Conservation (phyloP, 1,139 yeast genomes). For the Blastobotrys raffinosifermentans region DNA sequence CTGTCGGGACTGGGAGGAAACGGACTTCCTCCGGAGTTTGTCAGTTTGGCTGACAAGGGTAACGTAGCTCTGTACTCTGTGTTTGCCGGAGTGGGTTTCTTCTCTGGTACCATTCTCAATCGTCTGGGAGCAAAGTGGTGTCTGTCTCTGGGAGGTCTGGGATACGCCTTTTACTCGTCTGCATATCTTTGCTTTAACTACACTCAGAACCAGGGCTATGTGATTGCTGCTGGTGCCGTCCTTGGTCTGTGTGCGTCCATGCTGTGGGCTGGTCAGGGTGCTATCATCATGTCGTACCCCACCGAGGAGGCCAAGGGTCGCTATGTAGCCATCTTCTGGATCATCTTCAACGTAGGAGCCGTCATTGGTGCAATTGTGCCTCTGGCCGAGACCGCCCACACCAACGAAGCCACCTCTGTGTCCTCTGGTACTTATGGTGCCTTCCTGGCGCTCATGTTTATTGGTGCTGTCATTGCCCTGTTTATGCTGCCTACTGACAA, state of each 20-base stretch:
- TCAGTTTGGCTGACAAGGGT: constrained; percentile 44
- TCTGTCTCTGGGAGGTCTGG: constrained; percentile 49
- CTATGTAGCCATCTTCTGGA: constrained; percentile 52
- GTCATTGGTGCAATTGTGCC: constrained; percentile 32
- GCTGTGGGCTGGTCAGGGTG: constrained; percentile 60
- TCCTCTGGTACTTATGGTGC: constrained; percentile 52
- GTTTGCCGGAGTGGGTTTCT: constrained; percentile 49
- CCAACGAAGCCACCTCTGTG: constrained; percentile 37
- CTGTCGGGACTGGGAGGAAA: constrained; percentile 50
- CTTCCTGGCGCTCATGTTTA: constrained; percentile 47
- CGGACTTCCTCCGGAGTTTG: constrained; percentile 39
- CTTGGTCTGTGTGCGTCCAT: constrained; percentile 53
- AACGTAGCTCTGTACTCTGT: constrained; percentile 51
- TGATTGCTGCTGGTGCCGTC: constrained; percentile 54
- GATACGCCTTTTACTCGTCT: constrained; percentile 51
- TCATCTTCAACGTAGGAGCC: constrained; percentile 56
- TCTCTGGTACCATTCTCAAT: constrained; percentile 56
- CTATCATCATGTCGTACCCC: constrained; percentile 52
- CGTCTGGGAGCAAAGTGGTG: constrained; percentile 45
- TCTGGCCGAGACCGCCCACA: constrained; percentile 12
- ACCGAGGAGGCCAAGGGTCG: constrained; percentile 47
- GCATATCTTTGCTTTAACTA: constrained; percentile 47
- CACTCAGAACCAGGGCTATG: constrained; percentile 47
- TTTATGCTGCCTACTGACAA: constrained; percentile 44
- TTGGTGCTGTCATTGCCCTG: constrained; percentile 42